Evolutionary conservation across 2,329 filamentous ascomycete genomes (phyloP).

Genomic region (Fulvia fulva): DNA sequence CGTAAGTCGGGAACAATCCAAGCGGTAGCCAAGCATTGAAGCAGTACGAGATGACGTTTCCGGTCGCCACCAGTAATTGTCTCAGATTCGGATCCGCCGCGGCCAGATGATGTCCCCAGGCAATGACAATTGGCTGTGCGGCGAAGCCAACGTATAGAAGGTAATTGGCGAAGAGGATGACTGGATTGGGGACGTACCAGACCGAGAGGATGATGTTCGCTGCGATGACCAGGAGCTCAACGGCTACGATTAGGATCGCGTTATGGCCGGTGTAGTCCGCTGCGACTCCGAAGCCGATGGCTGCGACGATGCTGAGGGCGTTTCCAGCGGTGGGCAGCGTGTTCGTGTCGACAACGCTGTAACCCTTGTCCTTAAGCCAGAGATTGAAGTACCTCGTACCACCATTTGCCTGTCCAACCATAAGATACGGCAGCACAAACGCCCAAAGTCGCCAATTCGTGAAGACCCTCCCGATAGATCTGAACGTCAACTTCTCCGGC

Average conservation of each 20-base stretch:
- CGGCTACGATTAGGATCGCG: slow-evolving; percentile 4
- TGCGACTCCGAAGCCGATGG: slow-evolving; percentile 10
- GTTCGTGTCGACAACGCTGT: slow-evolving; percentile 15
- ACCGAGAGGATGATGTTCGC: slow-evolving; percentile 11
- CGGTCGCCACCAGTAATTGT: slow-evolving; percentile 15
- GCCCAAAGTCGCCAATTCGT: slow-evolving; percentile 14
- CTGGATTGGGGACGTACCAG: slow-evolving; percentile 6
- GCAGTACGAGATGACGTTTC: slow-evolving; percentile 13
- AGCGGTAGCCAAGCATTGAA: slow-evolving; percentile 16
- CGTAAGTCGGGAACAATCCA: slow-evolving; percentile 16
- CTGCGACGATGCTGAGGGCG: slow-evolving; percentile 12
- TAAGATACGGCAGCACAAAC: slow-evolving; percentile 9
- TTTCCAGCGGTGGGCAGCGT: slow-evolving; percentile 9
- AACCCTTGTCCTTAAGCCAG: slow-evolving; percentile 13
- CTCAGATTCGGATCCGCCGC: slow-evolving; percentile 12
- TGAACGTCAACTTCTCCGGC: slow-evolving; percentile 8
- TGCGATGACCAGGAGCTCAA: slow-evolving; percentile 8
- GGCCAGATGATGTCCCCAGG: slow-evolving; percentile 11
- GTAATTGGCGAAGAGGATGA: not conserved
- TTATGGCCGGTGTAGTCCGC: slow-evolving; percentile 10
- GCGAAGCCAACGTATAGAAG: not conserved
- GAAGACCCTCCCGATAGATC: slow-evolving; percentile 5
- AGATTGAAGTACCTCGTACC: slow-evolving; percentile 17
- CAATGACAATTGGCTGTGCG: slow-evolving; percentile 2
- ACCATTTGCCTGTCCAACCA: slow-evolving; percentile 8